Conservation (phyloP, 1,284 basidiomycete genomes). For the Kwoniella shivajii region DNA sequence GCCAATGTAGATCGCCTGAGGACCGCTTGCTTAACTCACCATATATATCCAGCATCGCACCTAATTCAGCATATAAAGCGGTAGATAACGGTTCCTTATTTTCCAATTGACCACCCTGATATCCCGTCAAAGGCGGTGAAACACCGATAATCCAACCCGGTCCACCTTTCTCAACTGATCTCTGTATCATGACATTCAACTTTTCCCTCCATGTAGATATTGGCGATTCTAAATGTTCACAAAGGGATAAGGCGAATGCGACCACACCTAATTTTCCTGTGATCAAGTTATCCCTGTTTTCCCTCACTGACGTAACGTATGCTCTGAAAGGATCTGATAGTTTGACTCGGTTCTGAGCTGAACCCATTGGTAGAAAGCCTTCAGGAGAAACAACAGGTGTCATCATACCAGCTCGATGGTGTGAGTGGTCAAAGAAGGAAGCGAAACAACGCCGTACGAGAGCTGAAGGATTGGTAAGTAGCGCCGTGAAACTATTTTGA, state of each 20-base stretch:
- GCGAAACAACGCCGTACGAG: too few relatives aligned
- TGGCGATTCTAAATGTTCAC: conserved; percentile 1
- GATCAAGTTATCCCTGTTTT: neutral
- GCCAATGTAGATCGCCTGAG: neutral
- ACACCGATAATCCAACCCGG: conserved; percentile 10
- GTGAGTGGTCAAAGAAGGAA: too few relatives aligned
- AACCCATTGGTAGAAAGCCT: neutral
- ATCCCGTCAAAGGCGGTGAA: neutral
- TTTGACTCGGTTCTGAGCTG: neutral
- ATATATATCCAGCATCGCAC: conserved; percentile 7
- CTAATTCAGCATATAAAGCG: conserved; percentile 4
- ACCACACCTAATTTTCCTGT: conserved; percentile 2
- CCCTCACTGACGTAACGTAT: neutral
- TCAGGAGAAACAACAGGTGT: neutral
- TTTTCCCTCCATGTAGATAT: conserved; percentile 1
- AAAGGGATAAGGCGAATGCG: conserved; percentile 6
- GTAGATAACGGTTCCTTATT: conserved; percentile 5
- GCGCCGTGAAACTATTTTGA: too few relatives aligned
- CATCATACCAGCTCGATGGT: neutral
- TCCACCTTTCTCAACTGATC: conserved; percentile 1
- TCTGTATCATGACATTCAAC: neutral
- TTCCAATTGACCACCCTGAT: neutral
- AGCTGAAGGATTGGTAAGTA: too few relatives aligned
- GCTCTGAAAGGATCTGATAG: neutral
- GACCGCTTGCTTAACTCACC: neutral